Evolutionary conservation across 257 asterid species (phyloP).

Genomic region (Echium plantagineum): DNA sequence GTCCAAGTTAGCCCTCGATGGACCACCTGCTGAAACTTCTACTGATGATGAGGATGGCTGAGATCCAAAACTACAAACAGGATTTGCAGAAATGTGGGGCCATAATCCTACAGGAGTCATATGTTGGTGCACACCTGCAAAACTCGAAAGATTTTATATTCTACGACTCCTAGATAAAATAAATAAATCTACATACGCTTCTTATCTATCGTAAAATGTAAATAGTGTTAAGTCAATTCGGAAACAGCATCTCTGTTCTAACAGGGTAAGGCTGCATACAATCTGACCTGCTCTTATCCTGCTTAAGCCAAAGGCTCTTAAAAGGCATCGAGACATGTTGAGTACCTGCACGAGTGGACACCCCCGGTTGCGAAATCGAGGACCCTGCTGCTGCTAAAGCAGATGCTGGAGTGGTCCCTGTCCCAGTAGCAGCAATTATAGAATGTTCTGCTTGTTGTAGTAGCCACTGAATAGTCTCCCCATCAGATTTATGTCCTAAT

Average conservation of each 20-base stretch:
- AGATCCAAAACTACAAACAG: constrained; percentile 27
- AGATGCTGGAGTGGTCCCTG: constrained; percentile 67
- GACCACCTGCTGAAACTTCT: constrained; percentile 24
- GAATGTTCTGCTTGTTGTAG: constrained; percentile 66
- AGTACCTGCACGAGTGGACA: constrained; percentile 30
- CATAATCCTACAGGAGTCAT: constrained; percentile 33
- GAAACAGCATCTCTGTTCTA: too few relatives aligned
- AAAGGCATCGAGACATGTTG: too few relatives aligned
- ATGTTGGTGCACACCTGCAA: constrained; percentile 41
- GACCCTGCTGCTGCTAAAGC: constrained; percentile 43
- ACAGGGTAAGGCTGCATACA: too few relatives aligned
- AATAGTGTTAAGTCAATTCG: too few relatives aligned
- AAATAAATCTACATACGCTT: too few relatives aligned
- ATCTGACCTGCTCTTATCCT: too few relatives aligned
- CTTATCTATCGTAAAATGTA: too few relatives aligned
- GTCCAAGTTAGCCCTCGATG: constrained; percentile 19
- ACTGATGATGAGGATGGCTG: constrained; percentile 24
- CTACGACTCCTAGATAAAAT: too few relatives aligned
- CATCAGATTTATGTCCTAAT: constrained; percentile 75
- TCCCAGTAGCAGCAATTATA: constrained; percentile 64
- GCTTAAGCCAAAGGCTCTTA: too few relatives aligned
- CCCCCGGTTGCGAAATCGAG: constrained; percentile 32
- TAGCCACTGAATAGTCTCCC: constrained; percentile 74
- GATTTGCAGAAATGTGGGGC: constrained; percentile 28
- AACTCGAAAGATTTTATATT: too few relatives aligned